Evolutionary conservation across 192 early-diverging fungal species (phyloP).

Genomic region (Fimicolochytrium jonesii): DNA sequence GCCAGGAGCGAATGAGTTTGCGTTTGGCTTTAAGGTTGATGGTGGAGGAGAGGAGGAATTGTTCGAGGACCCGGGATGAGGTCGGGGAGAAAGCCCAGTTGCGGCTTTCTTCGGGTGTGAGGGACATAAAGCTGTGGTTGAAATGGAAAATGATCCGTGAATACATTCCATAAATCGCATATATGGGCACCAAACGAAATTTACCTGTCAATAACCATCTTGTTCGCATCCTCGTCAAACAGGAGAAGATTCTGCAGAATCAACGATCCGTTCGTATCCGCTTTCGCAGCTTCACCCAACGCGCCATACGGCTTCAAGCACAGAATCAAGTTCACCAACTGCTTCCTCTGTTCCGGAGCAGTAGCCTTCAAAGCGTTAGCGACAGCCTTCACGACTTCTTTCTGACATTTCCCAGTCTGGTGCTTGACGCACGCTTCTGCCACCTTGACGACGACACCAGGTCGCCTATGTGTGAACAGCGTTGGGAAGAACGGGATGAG

Average conservation of each 20-base stretch:
- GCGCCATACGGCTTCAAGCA: constrained; percentile 54
- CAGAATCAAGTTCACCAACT: constrained; percentile 58
- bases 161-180: too few species aligned
- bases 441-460: constrained; percentile 69
- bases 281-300: background rate
- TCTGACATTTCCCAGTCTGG: constrained; percentile 51
- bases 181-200: too few species aligned
- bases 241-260: constrained; percentile 61
- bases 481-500: constrained; percentile 13
- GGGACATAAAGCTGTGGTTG: constrained; percentile 55
- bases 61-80: constrained; percentile 71
- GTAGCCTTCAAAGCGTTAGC: constrained; percentile 51
- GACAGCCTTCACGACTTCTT: constrained; percentile 49
- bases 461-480: constrained; percentile 41
- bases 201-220: constrained; percentile 48
- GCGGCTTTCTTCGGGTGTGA: constrained; percentile 41
- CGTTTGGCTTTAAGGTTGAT: constrained; percentile 63
- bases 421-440: constrained; percentile 61
- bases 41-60: constrained; percentile 52
- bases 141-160: too few species aligned
- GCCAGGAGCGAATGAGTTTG: constrained; percentile 56
- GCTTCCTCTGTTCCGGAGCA: constrained; percentile 44
- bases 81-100: constrained; percentile 62
- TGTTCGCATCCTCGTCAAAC: constrained; percentile 57
- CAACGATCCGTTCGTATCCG: constrained; percentile 64